These are phyloP conservation scores for Colletotrichum spaethianum DNA, from an alignment of 2,329 filamentous ascomycete genomes.

Conservation along the genomic window DNA sequence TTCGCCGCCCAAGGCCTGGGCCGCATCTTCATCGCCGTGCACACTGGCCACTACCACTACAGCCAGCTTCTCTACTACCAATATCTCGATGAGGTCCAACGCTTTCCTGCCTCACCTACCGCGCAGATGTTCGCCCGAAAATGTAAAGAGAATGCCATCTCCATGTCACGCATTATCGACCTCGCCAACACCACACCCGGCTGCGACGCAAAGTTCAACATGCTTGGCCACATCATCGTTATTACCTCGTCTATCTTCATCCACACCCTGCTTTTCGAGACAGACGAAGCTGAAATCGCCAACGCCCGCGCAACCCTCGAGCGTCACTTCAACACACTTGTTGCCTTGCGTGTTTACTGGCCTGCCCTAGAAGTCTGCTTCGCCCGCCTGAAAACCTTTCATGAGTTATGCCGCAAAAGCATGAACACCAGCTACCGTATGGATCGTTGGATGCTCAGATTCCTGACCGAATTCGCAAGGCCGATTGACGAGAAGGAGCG, in stretches of 20 bases:
- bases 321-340: conserved; percentile 61
- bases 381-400: conserved; percentile 57
- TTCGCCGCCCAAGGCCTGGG: conserved; percentile 57
- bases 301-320: conserved; percentile 55
- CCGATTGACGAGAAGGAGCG: conserved; percentile 49
- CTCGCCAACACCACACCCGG: conserved; percentile 52
- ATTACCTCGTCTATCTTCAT: conserved; percentile 63
- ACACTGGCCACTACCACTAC: conserved; percentile 63
- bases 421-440: conserved; percentile 56
- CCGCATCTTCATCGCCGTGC: conserved; percentile 59
- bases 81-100: conserved; percentile 52
- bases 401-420: conserved; percentile 55
- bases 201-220: conserved; percentile 59
- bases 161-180: conserved; percentile 57
- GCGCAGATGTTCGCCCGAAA: conserved; percentile 51
- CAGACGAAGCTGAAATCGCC: conserved; percentile 52
- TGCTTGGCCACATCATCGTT: conserved; percentile 62
- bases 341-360: conserved; percentile 57
- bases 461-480: conserved; percentile 51
- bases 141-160: conserved; percentile 57
- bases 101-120: conserved; percentile 45
- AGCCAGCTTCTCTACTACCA: conserved; percentile 63
- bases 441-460: conserved; percentile 59
- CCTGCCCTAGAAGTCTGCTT: conserved; percentile 56
- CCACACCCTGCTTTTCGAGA: conserved; percentile 60